Evolutionary conservation across 495 filamentous ascomycete species (phyloP).

Genomic region (Daldinia grandis): DNA sequence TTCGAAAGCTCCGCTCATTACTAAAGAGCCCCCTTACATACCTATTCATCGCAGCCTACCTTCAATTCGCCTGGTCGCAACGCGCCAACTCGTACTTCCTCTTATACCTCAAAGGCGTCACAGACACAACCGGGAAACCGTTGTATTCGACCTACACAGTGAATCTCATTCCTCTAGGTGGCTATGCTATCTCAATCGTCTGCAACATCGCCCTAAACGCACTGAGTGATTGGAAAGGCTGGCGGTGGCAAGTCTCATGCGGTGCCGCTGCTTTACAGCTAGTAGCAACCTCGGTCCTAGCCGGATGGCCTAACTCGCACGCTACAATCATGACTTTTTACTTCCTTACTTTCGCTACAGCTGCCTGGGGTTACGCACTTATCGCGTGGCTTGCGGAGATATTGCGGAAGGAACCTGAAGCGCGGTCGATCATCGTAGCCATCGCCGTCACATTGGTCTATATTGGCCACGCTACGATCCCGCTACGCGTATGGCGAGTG

Average conservation of each 20-base stretch:
- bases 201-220: conserved; percentile 37
- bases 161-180: conserved; percentile 43
- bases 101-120: conserved; percentile 12
- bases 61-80: conserved; percentile 27
- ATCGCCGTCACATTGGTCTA: conserved; percentile 20
- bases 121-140: not conserved
- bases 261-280: conserved; percentile 19
- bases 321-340: conserved; percentile 1
- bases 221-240: conserved; percentile 20
- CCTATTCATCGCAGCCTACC: conserved; percentile 18
- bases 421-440: conserved; percentile 19
- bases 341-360: conserved; percentile 19
- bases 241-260: conserved; percentile 24
- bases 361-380: conserved; percentile 25
- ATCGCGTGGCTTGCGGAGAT: conserved; percentile 27
- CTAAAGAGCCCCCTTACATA: conserved; percentile 20
- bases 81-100: conserved; percentile 27
- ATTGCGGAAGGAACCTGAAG: conserved; percentile 17
- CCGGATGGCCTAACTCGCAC: not conserved
- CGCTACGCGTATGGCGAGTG: conserved; percentile 13
- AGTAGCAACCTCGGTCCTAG: conserved; percentile 1
- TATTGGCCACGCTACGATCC: conserved; percentile 20
- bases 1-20: not conserved
- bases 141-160: not conserved
- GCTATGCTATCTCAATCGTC: conserved; percentile 48